phyloP scores from a whole-genome alignment of 768 basidiomycete species.

The Collybia mongolica region DNA sequence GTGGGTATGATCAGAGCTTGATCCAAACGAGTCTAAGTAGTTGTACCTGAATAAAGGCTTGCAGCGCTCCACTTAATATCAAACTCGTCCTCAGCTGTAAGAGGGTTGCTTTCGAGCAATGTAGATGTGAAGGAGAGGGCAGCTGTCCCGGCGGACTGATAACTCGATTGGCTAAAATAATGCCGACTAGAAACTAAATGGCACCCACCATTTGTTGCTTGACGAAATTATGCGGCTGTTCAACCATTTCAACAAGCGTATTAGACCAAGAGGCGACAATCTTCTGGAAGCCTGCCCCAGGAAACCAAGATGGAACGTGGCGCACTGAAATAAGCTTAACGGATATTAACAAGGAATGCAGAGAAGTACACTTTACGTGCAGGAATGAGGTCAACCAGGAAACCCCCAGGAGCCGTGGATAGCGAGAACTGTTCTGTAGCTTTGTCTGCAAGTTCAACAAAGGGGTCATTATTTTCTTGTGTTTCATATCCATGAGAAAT shows the following conservation, averaged over 20 bases:
- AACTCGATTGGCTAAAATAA: background rate
- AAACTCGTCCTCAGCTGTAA: constrained; percentile 54
- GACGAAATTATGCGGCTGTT: constrained; percentile 54
- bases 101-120: constrained; percentile 48
- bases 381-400: constrained; percentile 51
- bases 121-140: constrained; percentile 56
- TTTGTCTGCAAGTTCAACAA: constrained; percentile 48
- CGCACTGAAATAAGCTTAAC: constrained; percentile 37
- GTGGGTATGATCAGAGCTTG: constrained; percentile 1
- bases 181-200: too few relatives aligned
- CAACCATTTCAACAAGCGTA: constrained; percentile 55
- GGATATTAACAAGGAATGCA: background rate
- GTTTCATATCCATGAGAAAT: constrained; percentile 56
- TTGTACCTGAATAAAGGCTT: constrained; percentile 50
- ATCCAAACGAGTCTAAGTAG: background rate
- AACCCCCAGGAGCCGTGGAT: constrained; percentile 50
- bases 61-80: constrained; percentile 67
- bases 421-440: constrained; percentile 56
- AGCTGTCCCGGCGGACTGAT: constrained; percentile 55
- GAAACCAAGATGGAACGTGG: constrained; percentile 62
- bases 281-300: constrained; percentile 56
- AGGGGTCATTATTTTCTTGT: constrained; percentile 48
- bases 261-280: constrained; percentile 52
- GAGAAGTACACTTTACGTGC: constrained; percentile 29
- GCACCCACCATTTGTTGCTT: constrained; percentile 56